A percentile compares a stretch with the other conserved stretches of the same genome.
Conservation (phyloP, 345 rosid species). For the Euphorbia pulcherrima region DNA sequence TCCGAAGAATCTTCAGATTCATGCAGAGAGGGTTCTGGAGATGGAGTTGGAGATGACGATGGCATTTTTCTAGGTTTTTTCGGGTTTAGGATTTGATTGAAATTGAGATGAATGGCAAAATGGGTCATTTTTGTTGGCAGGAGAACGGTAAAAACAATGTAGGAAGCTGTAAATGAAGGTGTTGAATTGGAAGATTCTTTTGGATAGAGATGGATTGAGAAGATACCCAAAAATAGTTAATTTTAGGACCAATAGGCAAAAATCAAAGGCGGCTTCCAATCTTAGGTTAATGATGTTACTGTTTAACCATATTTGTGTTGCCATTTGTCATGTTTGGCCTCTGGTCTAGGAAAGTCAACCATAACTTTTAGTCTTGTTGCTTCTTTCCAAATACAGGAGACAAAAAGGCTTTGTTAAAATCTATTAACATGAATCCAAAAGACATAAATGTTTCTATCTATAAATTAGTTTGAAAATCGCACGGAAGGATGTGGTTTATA, state of each 20-base stretch:
- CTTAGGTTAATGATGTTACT: not conserved
- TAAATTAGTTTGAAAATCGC: no score
- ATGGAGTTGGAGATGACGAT: constrained; percentile 2
- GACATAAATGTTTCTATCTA: no score
- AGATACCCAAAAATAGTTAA: not conserved
- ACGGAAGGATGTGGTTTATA: no score
- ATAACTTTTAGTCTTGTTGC: no score
- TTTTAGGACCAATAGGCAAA: not conserved
- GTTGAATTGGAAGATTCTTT: not conserved
- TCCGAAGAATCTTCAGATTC: not conserved
- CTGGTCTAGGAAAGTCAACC: no score
- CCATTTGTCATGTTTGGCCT: not conserved
- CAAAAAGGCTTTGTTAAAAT: no score
- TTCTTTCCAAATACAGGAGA: no score
- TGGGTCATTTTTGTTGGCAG: not conserved
- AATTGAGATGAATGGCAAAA: not conserved
- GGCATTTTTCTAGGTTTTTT: constrained; percentile 3
- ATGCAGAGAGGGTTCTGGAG: not conserved
- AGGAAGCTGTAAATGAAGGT: not conserved
- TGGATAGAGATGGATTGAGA: constrained; percentile 2
- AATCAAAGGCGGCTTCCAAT: not conserved
- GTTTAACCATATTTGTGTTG: not conserved
- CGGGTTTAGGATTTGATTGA: not conserved
- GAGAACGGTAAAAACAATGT: constrained; percentile 2
- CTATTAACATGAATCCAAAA: no score